Conservation (phyloP, 768 basidiomycete genomes). For the Lentinus brumalis region DNA sequence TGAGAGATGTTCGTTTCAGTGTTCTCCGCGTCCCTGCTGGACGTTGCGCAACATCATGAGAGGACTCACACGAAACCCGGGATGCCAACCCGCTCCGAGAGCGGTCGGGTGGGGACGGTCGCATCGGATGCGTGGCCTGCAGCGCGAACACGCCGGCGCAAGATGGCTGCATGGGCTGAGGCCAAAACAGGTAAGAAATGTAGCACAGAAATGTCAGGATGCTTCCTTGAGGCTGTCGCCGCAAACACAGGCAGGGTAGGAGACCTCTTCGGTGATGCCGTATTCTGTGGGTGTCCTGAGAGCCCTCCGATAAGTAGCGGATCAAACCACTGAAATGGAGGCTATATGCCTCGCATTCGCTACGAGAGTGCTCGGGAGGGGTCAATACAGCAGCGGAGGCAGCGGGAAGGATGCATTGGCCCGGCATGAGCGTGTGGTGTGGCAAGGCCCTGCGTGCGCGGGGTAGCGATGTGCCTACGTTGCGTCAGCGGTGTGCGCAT, state of each 20-base stretch:
- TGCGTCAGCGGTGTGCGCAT: background rate
- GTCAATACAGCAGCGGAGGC: background rate
- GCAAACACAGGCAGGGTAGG: background rate
- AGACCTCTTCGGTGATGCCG: background rate
- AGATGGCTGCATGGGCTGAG: background rate
- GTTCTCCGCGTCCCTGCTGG: background rate
- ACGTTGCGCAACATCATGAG: background rate
- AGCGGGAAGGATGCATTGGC: background rate
- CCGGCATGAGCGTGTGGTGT: background rate
- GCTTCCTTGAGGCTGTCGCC: background rate
- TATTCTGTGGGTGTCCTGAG: background rate
- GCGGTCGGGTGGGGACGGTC: background rate
- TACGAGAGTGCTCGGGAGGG: background rate
- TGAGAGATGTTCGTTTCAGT: slow-evolving; percentile 2
- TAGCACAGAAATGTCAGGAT: background rate
- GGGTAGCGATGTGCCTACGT: background rate
- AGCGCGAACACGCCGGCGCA: background rate
- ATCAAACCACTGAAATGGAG: background rate
- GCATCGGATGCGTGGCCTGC: background rate
- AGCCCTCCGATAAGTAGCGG: slow-evolving; percentile 4
- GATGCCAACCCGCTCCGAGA: background rate
- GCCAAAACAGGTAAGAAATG: background rate
- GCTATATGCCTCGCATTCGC: background rate
- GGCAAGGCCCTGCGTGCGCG: background rate
- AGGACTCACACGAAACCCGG: slow-evolving; percentile 8